Percentiles rank a stretch among this genome's conserved stretches.
These are phyloP conservation scores for Scolecobasidium constrictum DNA, from an alignment of 2,329 filamentous ascomycete species.

Conservation along the genomic window DNA sequence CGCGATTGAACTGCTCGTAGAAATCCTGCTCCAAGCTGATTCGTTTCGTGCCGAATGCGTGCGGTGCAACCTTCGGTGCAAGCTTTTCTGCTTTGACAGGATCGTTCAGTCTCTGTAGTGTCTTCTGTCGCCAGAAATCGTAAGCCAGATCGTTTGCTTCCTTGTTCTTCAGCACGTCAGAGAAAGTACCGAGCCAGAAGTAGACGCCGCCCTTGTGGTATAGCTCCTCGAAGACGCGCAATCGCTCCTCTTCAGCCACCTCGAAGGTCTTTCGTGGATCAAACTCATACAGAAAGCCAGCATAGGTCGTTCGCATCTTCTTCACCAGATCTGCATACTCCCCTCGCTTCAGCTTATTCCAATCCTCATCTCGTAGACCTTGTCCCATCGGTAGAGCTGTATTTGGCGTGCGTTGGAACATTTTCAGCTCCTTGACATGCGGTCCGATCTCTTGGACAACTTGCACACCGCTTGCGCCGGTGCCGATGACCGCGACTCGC, in stretches of 20 bases:
- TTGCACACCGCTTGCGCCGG: constrained; percentile 30
- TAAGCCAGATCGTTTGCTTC: constrained; percentile 33
- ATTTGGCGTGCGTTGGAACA: constrained; percentile 30
- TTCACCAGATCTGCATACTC: constrained; percentile 39
- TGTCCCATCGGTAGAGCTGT: constrained; percentile 47
- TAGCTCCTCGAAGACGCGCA: constrained; percentile 30
- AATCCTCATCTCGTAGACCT: constrained; percentile 38
- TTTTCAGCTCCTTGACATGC: constrained; percentile 21
- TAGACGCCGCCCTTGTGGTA: constrained; percentile 28
- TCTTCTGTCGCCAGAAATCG: constrained; percentile 36
- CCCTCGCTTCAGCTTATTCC: constrained; percentile 33
- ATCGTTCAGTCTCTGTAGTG: constrained; percentile 30
- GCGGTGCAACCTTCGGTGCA: constrained; percentile 32
- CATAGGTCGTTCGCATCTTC: constrained; percentile 33
- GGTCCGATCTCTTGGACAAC: constrained; percentile 25
- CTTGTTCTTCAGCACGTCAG: constrained; percentile 28
- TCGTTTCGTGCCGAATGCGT: constrained; percentile 37
- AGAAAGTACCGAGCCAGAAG: constrained; percentile 32
- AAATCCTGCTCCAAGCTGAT: constrained; percentile 36
- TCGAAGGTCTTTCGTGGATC: constrained; percentile 42
- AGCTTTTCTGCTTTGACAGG: constrained; percentile 33
- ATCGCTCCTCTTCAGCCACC: constrained; percentile 29
- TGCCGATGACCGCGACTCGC: constrained; percentile 30
- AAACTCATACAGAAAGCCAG: constrained; percentile 49
- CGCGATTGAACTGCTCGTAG: constrained; percentile 34